Evolutionary conservation across 2,329 filamentous ascomycete genomes (phyloP).

Genomic region (Exophiala calicioides): DNA sequence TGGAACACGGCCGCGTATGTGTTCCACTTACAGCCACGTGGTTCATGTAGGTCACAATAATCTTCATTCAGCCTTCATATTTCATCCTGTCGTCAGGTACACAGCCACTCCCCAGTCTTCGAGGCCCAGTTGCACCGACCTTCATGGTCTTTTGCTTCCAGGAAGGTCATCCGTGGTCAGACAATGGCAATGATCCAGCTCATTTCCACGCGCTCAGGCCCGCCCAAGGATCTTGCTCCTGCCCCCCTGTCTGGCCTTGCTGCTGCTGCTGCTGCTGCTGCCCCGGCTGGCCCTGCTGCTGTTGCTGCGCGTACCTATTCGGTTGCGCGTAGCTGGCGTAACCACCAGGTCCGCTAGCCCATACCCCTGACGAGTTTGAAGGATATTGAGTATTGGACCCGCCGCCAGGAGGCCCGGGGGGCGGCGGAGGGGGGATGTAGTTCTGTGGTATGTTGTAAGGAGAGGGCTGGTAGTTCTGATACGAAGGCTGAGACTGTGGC

Average conservation of each 20-base stretch:
- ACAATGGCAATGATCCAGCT: no score
- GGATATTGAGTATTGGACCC: constrained; percentile 56
- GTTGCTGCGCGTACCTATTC: constrained; percentile 41
- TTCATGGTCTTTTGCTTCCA: no score
- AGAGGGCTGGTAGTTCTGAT: constrained; percentile 42
- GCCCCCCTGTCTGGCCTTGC: constrained; percentile 4
- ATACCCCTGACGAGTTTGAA: constrained; percentile 36
- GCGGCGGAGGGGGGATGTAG: constrained; percentile 68
- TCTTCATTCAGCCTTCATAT: no score
- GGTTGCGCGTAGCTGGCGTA: constrained; percentile 52
- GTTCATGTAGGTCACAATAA: no score
- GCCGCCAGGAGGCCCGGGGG: constrained; percentile 60
- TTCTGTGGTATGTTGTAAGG: constrained; percentile 58
- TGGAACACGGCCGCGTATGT: no score
- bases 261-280: constrained; percentile 18
- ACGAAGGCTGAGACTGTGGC: constrained; percentile 36
- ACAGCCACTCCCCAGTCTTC: no score
- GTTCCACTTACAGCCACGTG: no score
- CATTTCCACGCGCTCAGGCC: constrained; percentile 70
- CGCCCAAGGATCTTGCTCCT: constrained; percentile 64
- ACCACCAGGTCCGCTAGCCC: constrained; percentile 54
- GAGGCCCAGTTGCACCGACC: no score
- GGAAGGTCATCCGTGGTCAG: no score
- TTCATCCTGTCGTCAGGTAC: no score
- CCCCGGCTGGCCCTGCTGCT: constrained; percentile 37